A percentile compares a stretch with the other conserved stretches of the same genome.
phyloP scores from a whole-genome alignment of 139 green algal species.

The Tetraselmis striata region DNA sequence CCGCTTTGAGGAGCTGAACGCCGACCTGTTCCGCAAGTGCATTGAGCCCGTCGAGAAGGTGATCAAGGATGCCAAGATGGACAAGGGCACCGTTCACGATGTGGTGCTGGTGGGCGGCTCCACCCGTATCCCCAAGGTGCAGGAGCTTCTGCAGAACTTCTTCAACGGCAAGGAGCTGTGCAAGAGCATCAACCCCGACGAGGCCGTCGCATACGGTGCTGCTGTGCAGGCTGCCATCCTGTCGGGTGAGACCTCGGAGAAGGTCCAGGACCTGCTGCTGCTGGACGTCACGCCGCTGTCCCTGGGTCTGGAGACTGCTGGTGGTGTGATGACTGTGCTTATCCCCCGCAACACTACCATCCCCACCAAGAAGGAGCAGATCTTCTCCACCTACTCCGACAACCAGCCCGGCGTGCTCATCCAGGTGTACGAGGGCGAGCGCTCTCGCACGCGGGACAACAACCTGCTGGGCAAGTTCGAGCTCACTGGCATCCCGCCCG shows the following conservation, averaged over 20 bases:
- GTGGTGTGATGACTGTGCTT: slow-evolving; percentile 86
- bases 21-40: slow-evolving; percentile 87
- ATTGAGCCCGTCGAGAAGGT: slow-evolving; percentile 98
- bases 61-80: slow-evolving; percentile 83
- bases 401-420: slow-evolving; percentile 98
- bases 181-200: slow-evolving; percentile 99
- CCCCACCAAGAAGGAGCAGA: slow-evolving; percentile 99
- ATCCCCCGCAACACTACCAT: slow-evolving; percentile 97
- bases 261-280: slow-evolving; percentile 97
- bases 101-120: slow-evolving; percentile 92
- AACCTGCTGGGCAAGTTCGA: slow-evolving; percentile 99
- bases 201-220: slow-evolving; percentile 96
- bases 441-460: slow-evolving; percentile 88
- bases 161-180: slow-evolving; percentile 98
- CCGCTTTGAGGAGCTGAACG: slow-evolving; percentile 97
- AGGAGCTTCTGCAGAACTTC: slow-evolving; percentile 94
- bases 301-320: slow-evolving; percentile 93
- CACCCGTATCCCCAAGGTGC: slow-evolving; percentile 97
- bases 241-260: slow-evolving; percentile 80
- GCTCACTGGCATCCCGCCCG: slow-evolving; percentile 92
- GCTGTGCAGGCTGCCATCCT: slow-evolving; percentile 97
- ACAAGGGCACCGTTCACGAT: slow-evolving; percentile 70
- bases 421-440: slow-evolving; percentile 87
- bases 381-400: slow-evolving; percentile 97
- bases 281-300: slow-evolving; percentile 94